Evolutionary conservation across 83 land plant species (phyloP), one percentile per base, ranked within the genome.

Genomic region (Picea abies): DNA sequence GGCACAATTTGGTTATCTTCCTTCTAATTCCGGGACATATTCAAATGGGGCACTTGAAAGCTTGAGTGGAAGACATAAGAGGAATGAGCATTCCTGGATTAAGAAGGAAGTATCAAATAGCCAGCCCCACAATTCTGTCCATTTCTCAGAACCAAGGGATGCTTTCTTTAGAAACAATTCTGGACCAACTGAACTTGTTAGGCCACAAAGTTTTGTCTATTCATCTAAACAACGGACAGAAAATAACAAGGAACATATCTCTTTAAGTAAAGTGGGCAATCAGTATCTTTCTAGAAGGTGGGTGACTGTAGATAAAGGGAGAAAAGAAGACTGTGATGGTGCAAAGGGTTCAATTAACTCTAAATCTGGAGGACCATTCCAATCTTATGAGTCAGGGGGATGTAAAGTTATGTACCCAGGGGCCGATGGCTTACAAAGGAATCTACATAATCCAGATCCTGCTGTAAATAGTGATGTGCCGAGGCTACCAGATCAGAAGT

Each of bases 1-100:
- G 52, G 11, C 11, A 49, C 10, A 8, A 49, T 49, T 8, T 49
- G n/a, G n/a, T 70, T 12, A 12, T 0, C 10, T 17, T 3, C 22
- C 75, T 37, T 35, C 75, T 17, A 70, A 37, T 37, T 35, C 9
- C 17, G 75, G 2, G 5, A 0, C 26, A 73, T n/a, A 52, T 73
- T 73, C 77, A 73, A 73, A 73, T 41, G 77, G 77, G 8, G 47
- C 20, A 12, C 75, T 70, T 70, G 22, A 70, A 37, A 70, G 20
- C n/a, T 14, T 0, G 17, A n/a, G 44, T 37, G 39, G 75, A 70
- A 20, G 47, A 70, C 8, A 35, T 1, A 70, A 12, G 44, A 35
- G n/a, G 47, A 73, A n/a, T 25, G 20, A 12, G 61, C 23, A 35
- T 23, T 41, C 12, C 22, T 23, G 29, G 78, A 29, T 15, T 56